Evolutionary conservation across 345 rosid genomes (phyloP), one percentile per base, ranked within the genome.

Genomic region (Brassica cretica): DNA sequence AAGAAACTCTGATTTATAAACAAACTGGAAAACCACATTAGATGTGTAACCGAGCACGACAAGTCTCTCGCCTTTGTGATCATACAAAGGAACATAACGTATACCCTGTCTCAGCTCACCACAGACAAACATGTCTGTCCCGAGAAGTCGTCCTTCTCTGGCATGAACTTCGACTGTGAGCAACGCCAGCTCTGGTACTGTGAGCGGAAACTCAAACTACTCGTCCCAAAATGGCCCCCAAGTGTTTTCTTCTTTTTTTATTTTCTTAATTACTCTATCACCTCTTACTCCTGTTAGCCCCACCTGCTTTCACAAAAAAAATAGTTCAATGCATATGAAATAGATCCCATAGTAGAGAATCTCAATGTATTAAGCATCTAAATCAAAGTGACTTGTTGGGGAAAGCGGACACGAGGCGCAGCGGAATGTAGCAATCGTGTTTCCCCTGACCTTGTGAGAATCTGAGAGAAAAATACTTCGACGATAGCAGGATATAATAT

Each of bases 71-170:
- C 91, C 93, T 80, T 87, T 87, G 14, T 82, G 85, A 75, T 83
- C 79, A 72, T 75, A 84, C 44, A 92, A 88, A 0, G 93, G 93
- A 61, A 90, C 84, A 33, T 88, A 87, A 32, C 86, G 87, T 76
- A 90, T 80, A 6, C 97, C 93, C 7, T 82, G 82, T 67, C 80
- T 78, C 64, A 92, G 29, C 64, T 92, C 95, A 84, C 33, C 32
- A 90, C 89, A 10, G 89, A 91, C 81, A 92, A 81, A 76, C 90
- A 87, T 76, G 90, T 81, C 78, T 92, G 95, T 1, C 97, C 95
- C 0, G 87, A 87, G 62, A 92, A 87, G 72, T 88, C 87, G 29
- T 89, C 90, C 63, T 84, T 90, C 73, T 87, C 90, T 7, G 93
- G 84, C 86, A 89, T 84, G 83, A 66, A 90, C 97, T 83, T 90